Conservation (phyloP, 257 asterid species). For the Nicotiana tomentosiformis region DNA sequence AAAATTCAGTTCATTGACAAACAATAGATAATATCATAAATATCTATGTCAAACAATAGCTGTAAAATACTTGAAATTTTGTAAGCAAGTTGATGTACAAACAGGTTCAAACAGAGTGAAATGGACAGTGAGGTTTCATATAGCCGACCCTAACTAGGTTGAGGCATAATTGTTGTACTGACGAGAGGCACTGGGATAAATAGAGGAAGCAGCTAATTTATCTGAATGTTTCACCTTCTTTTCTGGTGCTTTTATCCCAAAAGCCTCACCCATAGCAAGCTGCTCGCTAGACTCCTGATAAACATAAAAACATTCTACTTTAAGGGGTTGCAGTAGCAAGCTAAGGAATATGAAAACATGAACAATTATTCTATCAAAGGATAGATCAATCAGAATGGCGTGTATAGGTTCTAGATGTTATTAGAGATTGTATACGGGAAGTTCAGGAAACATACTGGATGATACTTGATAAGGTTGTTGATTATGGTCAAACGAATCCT, state of each 20-base stretch:
- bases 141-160: background rate
- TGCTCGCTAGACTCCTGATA: slow-evolving; percentile 87
- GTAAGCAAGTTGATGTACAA: background rate
- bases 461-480: slow-evolving; percentile 85
- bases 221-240: slow-evolving; percentile 48
- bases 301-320: slow-evolving; percentile 6
- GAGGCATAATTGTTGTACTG: background rate
- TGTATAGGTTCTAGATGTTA: background rate
- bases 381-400: background rate
- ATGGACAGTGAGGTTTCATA: background rate
- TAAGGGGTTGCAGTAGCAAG: background rate
- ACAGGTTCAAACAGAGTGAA: background rate
- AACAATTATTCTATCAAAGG: background rate
- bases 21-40: background rate
- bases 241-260: slow-evolving; percentile 81
- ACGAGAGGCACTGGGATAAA: background rate
- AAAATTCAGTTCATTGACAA: background rate
- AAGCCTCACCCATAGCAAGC: slow-evolving; percentile 94
- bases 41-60: background rate
- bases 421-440: slow-evolving; percentile 3
- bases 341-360: background rate
- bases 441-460: slow-evolving; percentile 63
- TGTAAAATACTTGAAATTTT: background rate
- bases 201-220: slow-evolving; percentile 1
- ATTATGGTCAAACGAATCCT: slow-evolving; percentile 91